Evolutionary conservation across 345 rosid genomes (phyloP), one percentile per base, ranked within the genome.

Genomic region (Bruguiera gymnorhiza): DNA sequence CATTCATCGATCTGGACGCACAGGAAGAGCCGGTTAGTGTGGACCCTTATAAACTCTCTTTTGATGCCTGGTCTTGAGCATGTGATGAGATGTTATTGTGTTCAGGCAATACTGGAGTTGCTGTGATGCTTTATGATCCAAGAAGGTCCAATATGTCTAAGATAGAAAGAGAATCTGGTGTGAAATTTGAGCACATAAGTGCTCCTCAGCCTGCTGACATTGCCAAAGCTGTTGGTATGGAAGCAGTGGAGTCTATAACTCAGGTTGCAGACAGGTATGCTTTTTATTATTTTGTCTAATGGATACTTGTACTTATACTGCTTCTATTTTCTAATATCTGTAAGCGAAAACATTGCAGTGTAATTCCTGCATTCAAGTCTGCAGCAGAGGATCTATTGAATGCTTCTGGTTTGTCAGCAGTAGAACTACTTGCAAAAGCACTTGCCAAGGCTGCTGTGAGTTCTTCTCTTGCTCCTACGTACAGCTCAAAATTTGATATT

Each of bases 1-100:
- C 52, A 96, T 96, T 24, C 99, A 96, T 83, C 88, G 99, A 60
- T 96, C 99, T 65, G 99, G 99, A 70, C 87, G 98, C 63, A 96
- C 99, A 6, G 99, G 99, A 81, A 89, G 99, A 82, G 99, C 98
- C 66, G 98, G 99, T 90, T 80, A 67, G 36, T 62, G 31, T 23
- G 6, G 26, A 55, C 56, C 9, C 57, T n/a, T 37, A n/a, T 62
- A 10, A 66, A 9, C 46, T 21, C 58, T 30, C n/a, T 52, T 67
- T 46, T 55, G 67, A 32, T 61, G 13, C 6, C 6, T 57, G 36
- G 19, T 18, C 73, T 79, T 69, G 50, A 58, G 62, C 31, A 53
- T 19, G 50, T 81, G 56, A 66, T 68, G 37, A 76, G 30, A 23
- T n/a, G 4, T 70, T 43, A 11, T 64, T 26, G 5, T 53, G 24